phyloP scores from a whole-genome alignment of 2,329 filamentous ascomycete genomes.

The Teratosphaeria epicoccoides region DNA sequence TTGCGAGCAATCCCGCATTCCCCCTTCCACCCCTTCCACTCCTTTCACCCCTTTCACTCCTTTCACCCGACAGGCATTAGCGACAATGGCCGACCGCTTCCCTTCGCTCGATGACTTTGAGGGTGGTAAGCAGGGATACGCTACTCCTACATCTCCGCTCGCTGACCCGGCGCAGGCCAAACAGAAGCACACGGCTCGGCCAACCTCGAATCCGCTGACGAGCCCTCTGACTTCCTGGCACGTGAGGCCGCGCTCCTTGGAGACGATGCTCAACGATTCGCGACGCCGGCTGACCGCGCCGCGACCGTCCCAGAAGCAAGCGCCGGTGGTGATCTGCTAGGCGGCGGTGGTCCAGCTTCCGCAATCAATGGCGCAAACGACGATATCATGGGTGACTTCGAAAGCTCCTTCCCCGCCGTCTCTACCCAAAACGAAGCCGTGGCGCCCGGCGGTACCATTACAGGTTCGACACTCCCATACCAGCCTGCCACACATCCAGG shows the following conservation, averaged over 20 bases:
- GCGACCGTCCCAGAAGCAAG: slow-evolving; percentile 50
- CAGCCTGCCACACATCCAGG: slow-evolving; percentile 27
- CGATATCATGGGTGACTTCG: slow-evolving; percentile 51
- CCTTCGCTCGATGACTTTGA: slow-evolving; percentile 44
- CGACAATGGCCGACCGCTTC: slow-evolving; percentile 40
- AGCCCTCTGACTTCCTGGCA: slow-evolving; percentile 74
- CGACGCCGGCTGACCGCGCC: slow-evolving; percentile 59
- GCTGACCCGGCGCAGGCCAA: slow-evolving; percentile 45
- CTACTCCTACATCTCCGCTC: background rate
- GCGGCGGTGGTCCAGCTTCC: slow-evolving; percentile 39
- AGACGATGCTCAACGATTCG: slow-evolving; percentile 86
- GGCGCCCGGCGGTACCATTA: slow-evolving; percentile 69
- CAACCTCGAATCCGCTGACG: slow-evolving; percentile 41
- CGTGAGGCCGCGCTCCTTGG: slow-evolving; percentile 84
- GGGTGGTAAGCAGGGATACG: slow-evolving; percentile 30
- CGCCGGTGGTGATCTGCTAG: slow-evolving; percentile 54
- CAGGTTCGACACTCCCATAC: slow-evolving; percentile 53
- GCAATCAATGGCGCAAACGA: slow-evolving; percentile 17
- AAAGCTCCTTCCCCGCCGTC: slow-evolving; percentile 84
- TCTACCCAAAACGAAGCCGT: slow-evolving; percentile 61
- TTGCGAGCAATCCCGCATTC: background rate
- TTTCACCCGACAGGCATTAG: slow-evolving; percentile 4
- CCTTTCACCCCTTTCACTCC: background rate
- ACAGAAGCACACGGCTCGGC: slow-evolving; percentile 49
- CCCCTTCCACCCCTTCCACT: background rate